Evolutionary conservation across 768 basidiomycete genomes (phyloP).

Genomic region (Leccinellum albellum): DNA sequence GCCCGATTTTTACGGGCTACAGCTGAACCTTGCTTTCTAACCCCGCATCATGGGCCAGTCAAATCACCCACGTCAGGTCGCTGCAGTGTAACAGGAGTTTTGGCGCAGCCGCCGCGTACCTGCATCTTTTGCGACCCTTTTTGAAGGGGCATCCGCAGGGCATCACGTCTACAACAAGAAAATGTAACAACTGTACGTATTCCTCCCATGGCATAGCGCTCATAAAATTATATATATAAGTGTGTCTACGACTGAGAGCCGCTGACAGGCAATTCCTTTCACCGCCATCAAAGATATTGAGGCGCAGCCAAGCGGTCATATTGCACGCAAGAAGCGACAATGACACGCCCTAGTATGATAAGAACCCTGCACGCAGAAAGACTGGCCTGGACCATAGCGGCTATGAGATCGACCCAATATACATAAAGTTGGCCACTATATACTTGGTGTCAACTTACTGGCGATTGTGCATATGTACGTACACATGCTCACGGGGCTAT

Average conservation of each 20-base stretch:
- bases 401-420: too few relatives aligned
- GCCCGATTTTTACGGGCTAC: background rate
- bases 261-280: background rate
- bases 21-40: background rate
- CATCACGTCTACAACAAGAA: background rate
- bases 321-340: background rate
- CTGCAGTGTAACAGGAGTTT: background rate
- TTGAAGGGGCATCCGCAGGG: background rate
- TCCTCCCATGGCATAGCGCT: background rate
- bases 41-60: background rate
- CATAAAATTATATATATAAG: background rate
- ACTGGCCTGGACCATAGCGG: too few relatives aligned
- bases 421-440: too few relatives aligned
- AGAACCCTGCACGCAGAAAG: background rate
- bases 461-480: background rate
- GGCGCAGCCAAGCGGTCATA: too few relatives aligned
- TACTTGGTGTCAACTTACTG: too few relatives aligned
- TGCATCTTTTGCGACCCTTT: background rate
- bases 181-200: background rate
- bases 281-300: background rate
- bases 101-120: background rate
- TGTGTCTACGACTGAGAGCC: background rate
- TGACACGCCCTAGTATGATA: background rate
- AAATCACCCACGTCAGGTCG: background rate
- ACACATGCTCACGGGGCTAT: background rate